Evolutionary conservation across 768 basidiomycete species (phyloP).

Genomic region (Hysterangium stoloniferum): DNA sequence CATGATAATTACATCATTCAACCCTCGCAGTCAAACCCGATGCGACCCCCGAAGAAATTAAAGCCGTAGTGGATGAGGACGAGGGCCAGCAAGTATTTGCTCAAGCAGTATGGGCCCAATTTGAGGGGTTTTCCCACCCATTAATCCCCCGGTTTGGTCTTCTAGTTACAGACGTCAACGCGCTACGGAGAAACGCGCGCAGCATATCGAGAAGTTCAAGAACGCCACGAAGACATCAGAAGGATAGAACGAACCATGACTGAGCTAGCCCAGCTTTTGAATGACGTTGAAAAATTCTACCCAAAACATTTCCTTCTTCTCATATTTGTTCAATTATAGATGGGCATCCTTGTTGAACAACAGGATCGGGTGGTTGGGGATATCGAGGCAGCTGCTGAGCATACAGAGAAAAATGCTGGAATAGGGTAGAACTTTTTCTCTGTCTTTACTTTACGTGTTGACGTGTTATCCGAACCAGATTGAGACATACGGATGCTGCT

Average conservation of each 20-base stretch:
- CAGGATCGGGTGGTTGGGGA: conserved; percentile 67
- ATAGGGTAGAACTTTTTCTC: conserved; percentile 45
- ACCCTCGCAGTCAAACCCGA: conserved; percentile 65
- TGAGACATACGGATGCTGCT: conserved; percentile 33
- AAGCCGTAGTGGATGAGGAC: conserved; percentile 64
- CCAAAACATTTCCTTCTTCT: neutral
- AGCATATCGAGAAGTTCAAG: conserved; percentile 40
- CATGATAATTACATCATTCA: neutral
- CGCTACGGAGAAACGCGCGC: conserved; percentile 35
- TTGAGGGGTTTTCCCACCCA: neutral
- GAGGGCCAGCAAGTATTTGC: conserved; percentile 70
- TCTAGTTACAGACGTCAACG: conserved; percentile 52
- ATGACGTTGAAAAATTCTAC: conserved; percentile 2
- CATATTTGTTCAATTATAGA: conserved; percentile 32
- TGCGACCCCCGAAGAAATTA: conserved; percentile 74
- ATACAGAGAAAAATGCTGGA: conserved; percentile 61
- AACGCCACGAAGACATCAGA: conserved; percentile 40
- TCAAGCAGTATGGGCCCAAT: conserved; percentile 44
- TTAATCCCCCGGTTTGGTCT: conserved; percentile 30
- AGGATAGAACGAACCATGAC: conserved; percentile 41
- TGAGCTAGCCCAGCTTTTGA: conserved; percentile 34
- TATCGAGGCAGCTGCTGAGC: conserved; percentile 54
- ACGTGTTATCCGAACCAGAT: conserved; percentile 15
- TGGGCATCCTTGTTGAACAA: conserved; percentile 70
- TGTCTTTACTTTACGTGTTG: neutral